Evolutionary conservation across 1,139 yeast species (phyloP).

Genomic region (Debaryomyces sp.): DNA sequence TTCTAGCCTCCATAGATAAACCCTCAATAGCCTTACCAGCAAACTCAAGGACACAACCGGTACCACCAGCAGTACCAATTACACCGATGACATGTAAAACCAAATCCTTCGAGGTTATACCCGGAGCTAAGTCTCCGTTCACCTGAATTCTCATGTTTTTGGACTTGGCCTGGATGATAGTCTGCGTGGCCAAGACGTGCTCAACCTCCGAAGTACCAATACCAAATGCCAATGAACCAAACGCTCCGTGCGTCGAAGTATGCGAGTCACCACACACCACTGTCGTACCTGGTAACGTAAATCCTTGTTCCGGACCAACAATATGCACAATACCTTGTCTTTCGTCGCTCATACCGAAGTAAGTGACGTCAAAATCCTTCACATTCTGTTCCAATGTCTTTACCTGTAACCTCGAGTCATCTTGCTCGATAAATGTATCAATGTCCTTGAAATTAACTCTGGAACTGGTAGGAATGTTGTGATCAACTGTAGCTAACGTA

Average conservation of each 20-base stretch:
- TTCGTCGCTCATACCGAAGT: slow-evolving; percentile 90
- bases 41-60: slow-evolving; percentile 95
- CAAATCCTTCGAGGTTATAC: slow-evolving; percentile 94
- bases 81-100: slow-evolving; percentile 92
- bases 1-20: slow-evolving; percentile 96
- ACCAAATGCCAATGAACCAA: slow-evolving; percentile 97
- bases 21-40: slow-evolving; percentile 92
- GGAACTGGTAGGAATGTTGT: slow-evolving; percentile 92
- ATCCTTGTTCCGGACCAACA: slow-evolving; percentile 98
- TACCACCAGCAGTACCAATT: slow-evolving; percentile 99
- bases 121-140: slow-evolving; percentile 79
- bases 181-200: slow-evolving; percentile 97
- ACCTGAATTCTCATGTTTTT: slow-evolving; percentile 92
- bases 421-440: slow-evolving; percentile 83
- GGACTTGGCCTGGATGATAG: slow-evolving; percentile 90
- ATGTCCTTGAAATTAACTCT: slow-evolving; percentile 74
- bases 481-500: slow-evolving; percentile 96
- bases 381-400: slow-evolving; percentile 91
- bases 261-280: slow-evolving; percentile 99
- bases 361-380: slow-evolving; percentile 82
- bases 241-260: slow-evolving; percentile 98
- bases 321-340: slow-evolving; percentile 98
- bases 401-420: slow-evolving; percentile 90
- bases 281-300: slow-evolving; percentile 96
- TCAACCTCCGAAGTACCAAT: slow-evolving; percentile 99